Base-by-base conservation (phyloP, 805 yeast genomes). In the Teunomyces barrocoloradensis region DNA sequence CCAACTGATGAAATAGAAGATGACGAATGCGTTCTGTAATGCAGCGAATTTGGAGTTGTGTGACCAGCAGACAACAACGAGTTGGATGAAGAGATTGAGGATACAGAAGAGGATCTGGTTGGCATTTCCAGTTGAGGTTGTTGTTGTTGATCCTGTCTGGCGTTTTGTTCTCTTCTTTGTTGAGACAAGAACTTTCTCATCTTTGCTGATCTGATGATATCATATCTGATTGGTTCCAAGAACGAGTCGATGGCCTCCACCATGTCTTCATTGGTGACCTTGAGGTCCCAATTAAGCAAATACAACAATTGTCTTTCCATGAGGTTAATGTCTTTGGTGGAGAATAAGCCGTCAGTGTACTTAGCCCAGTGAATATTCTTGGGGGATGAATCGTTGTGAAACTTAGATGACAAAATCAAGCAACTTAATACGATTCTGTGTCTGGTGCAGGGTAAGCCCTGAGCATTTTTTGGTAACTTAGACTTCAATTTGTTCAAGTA, bases 361-460 rank as follows among this genome's bases (percentile, higher is more conserved):
- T 77, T 79, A 35, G 89, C 82, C 95, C 95, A 87, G 64, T 86
- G 90, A 54, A 74, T 73, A 66, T 87, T 87, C 59, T 84, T 82
- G 51, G 92, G 90, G 10, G 88, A 81, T 5, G 86, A 80, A 61
- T 87, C 95, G 65, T 87, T 86, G 71, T 84, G 86, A 66, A 74
- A 82, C 63, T 87, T 87, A 41, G 89, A 80, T 13, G 89, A 80
- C 51, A 87, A 72, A 49, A 87, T 85, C 56, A 87, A 69, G 61
- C 90, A 84, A 12, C 89, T 87, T 46, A 87, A 73, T 54, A 87
- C 81, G 50, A 87, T 84, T 54, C 95, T 73, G 66, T 87, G 94
- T 59, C 89, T 75, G 2, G 95, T 87, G 54, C 91, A 85, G 38
- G 91, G 87, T 53, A 85, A 70, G 28, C 92, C 92, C 57, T 80